Evolutionary conservation across 305 asterid species (phyloP), one percentile per base, ranked within the genome.

Genomic region (Ilex paraguariensis): DNA sequence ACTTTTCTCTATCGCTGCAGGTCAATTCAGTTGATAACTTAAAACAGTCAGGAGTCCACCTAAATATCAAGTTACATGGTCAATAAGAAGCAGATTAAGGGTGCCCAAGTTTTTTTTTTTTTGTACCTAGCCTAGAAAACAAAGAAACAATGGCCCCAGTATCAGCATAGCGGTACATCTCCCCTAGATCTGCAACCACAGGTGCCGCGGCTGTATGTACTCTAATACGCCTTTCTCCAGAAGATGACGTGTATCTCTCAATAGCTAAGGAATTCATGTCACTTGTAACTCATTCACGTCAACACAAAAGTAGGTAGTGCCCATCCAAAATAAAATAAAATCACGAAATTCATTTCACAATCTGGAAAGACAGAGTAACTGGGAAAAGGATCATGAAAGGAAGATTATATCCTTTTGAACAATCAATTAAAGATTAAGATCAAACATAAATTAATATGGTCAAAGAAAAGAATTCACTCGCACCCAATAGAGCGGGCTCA

Each of bases 181-280:
- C 96, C 63, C 85, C 86, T 31, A 93, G 73, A 73, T 93, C 97
- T 62, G 96, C 67, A 73, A 87, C 95, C 68, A 93, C 99, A 57
- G 97, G 97, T 80, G 92, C 97, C 31, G 94, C 97, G 3, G 96
- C 95, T 40, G 97, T 93, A 75, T 87, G 99, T 61, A 93, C 99
- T 75, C 99, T 90, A 66, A 93, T 93, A 66, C 99, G 96, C 75
- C 99, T 80, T 79, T 93, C 99, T 65, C 97, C 99, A 56, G 88
- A 86, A 69, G 97, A 93, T 56, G 97, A 93, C 59, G 99, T 90
- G 75, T 84, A 90, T 78, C 97, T 92, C 79, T 56, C 63, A 70
- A 68, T 64, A 33, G 84, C 86, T 82, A 82, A 84, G 92, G 77
- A 65, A 62, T 48, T 64, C 62, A 60, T 67, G 54, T 40, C 42